Evolutionary conservation across 352 stramenopile species (phyloP), one percentile per base, ranked within the genome.

Genomic region (Phytopythium aichiense): DNA sequence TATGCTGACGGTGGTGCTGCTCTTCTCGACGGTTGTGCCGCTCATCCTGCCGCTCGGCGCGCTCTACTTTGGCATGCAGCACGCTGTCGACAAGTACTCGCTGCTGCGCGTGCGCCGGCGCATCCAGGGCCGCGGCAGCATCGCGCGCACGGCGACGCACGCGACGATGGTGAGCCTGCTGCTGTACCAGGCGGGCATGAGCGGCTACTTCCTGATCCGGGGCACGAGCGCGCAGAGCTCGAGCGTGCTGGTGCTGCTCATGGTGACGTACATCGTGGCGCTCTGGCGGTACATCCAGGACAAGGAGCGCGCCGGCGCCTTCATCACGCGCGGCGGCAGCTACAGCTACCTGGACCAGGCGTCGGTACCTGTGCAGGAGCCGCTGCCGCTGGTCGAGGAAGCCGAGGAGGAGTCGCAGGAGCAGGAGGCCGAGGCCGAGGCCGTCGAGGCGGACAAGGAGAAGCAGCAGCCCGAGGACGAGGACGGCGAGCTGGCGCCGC

Each of bases 41-140:
- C 68, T 95, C 37, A 93, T 95, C 55, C 57, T 95, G 56, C 86
- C 86, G 6, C 76, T 93, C 43, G 86, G 86, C 11, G 79, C 74
- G 49, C 76, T 95, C 25, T 95, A 95, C 72, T 92, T 95, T 43
- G 74, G 65, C 50, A 93, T 95, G 81, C 86, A 95, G 64, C 79
- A 93, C 58, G 72, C 76, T 18, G 78, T 93, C 16, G 86, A 95
- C 73, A 95, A 95, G 76, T 93, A 95, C 70, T 81, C 76, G 61
- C 72, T 95, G 23, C 43, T 95, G 25, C 79, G 79, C 63, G 86
- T 95, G 51, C 86, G 86, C 6, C 86, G 84, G 49, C 81, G 82
- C 58, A 95, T 95, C 69, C 90, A 92, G 65, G 86, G 86, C 45
- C 84, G 81, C 25, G 86, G 86, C 22, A 91, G 82, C 60, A 92